Conservation (phyloP, 1,284 basidiomycete genomes). For the Melampsora americana region DNA sequence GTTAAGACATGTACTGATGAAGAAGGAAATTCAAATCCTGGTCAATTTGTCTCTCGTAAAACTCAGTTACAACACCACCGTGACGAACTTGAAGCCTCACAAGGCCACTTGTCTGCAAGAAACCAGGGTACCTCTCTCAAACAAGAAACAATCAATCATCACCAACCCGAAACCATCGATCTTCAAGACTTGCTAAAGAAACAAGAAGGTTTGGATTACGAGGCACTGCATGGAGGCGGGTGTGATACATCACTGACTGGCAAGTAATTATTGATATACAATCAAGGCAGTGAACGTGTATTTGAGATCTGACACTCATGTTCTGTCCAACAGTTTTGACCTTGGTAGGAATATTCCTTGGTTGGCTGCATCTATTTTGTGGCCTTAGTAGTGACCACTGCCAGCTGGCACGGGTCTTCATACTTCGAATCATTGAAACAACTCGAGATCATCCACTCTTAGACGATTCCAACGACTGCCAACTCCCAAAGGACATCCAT, state of each 20-base stretch:
- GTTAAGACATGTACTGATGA: neutral
- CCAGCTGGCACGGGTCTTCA: constrained; percentile 5
- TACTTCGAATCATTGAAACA: constrained; percentile 5
- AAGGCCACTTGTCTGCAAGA: neutral
- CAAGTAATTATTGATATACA: neutral
- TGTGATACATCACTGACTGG: neutral
- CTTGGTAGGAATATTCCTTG: constrained; percentile 4
- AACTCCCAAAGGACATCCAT: constrained; percentile 9
- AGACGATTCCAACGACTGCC: constrained; percentile 1
- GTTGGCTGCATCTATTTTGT: constrained; percentile 2
- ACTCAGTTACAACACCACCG: neutral
- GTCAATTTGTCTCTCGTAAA: constrained; percentile 5
- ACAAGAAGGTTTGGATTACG: constrained; percentile 5
- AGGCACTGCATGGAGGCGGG: neutral
- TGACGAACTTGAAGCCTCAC: neutral
- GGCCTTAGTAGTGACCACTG: neutral
- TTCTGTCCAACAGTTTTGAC: neutral
- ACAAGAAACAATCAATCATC: neutral
- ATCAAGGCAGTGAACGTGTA: neutral
- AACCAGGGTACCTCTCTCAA: neutral
- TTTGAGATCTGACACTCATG: constrained; percentile 1
- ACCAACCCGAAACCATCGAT: neutral
- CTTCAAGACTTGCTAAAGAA: constrained; percentile 8
- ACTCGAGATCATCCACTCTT: neutral
- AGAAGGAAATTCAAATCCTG: neutral